Base-by-base conservation (phyloP, 768 basidiomycete genomes). In the Neoboletus magnificus region DNA sequence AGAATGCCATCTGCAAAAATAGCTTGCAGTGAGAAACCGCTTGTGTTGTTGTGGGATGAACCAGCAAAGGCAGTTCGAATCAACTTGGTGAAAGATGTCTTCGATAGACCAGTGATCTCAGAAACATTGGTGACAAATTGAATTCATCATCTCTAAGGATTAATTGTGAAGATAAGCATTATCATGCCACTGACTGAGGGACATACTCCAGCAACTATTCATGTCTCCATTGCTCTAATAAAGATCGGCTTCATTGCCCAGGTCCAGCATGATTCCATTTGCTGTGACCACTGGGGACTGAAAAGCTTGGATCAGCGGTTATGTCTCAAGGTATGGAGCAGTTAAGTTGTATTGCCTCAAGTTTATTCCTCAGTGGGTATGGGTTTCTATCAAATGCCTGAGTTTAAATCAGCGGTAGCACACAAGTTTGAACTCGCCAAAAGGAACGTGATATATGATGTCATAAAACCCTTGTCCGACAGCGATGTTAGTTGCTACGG, bases 301-400 rank as follows among this genome's bases (percentile, higher is more conserved):
- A 59, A 86, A 86, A 1, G 79, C 80, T 37, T 73, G 73, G 6
- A 74, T 49, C 50, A 86, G 77, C 1, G 82, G 76, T 52, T 71
- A 68, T 1, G 81, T 77, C 58, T 76, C 77, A 10, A 81, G 71
- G 54, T 76, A 77, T 0, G 73, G 76, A 6, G 79, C 74, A 56
- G 80, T 82, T 49, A 83, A 29, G 58, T 83, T 83, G 43, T 74
- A 67, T 52, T 71, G 65, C 7, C 83, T 84, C n/a, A 87, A 70
- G 66, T 89, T 87, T 45, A 87, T 72, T 15, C 85, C 86, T 84
- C 84, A 88, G 15, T 75, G 81, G 58, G 88, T 82, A 48, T 77
- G 79, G 11, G 84, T 85, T 25, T 79, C 84, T 84, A 59, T 49
- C 16, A 25, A 35, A n/a, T 20, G n/a, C 9, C 12, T 30, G 18